Evolutionary conservation across 2,329 filamentous ascomycete genomes (phyloP).

Genomic region (Curvularia sp.): DNA sequence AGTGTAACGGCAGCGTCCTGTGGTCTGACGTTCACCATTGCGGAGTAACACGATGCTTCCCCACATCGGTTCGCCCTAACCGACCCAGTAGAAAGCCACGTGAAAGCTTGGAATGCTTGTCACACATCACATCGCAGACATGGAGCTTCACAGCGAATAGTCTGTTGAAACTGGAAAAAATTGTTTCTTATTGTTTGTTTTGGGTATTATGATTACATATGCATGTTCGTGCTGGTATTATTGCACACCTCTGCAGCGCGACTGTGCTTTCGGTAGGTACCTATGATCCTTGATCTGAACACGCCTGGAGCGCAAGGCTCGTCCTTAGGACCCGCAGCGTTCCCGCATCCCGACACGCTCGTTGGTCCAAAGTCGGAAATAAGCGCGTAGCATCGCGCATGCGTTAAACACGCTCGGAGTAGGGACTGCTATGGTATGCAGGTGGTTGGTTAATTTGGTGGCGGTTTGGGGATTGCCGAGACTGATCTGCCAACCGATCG

Average conservation of each 20-base stretch:
- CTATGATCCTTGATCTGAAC: not conserved
- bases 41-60: conserved; percentile 11
- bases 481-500: not conserved
- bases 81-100: not conserved
- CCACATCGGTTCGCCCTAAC: conserved; percentile 8
- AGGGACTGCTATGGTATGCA: not conserved
- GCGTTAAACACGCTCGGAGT: conserved; percentile 3
- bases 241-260: not conserved
- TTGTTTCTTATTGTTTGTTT: not conserved
- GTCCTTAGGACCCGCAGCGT: conserved; percentile 2
- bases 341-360: conserved; percentile 8
- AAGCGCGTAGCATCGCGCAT: conserved; percentile 3
- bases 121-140: not conserved
- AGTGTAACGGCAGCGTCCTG: conserved; percentile 16
- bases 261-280: not conserved
- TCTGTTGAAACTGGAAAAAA: not conserved
- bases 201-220: conserved; percentile 7
- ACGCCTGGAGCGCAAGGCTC: not conserved
- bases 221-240: not conserved
- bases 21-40: conserved; percentile 17
- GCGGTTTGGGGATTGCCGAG: not conserved
- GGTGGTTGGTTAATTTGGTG: not conserved
- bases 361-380: conserved; percentile 29
- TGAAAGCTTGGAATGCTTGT: conserved; percentile 4
- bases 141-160: not conserved